phyloP scores from a whole-genome alignment of 257 asterid species.

The Plantago major region DNA sequence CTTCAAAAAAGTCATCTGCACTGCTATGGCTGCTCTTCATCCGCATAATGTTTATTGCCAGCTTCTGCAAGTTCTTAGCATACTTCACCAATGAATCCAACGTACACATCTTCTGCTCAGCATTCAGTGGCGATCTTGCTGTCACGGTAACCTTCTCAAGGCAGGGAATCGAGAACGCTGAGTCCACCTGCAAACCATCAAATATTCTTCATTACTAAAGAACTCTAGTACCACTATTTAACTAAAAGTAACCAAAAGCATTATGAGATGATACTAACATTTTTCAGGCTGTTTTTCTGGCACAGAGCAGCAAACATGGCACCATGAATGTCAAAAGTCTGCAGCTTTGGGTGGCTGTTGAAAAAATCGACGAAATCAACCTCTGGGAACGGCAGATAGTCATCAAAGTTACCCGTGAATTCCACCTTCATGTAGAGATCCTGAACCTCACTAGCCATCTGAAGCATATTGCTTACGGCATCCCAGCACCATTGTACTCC shows the following conservation, averaged over 20 bases:
- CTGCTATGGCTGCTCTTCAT: conserved; percentile 98
- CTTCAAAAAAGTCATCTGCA: conserved; percentile 94
- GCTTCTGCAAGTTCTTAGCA: conserved; percentile 58
- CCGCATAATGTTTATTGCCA: conserved; percentile 86
- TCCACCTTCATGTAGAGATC: conserved; percentile 94
- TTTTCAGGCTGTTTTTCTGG: conserved; percentile 89
- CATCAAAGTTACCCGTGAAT: conserved; percentile 73
- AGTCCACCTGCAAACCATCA: conserved; percentile 53
- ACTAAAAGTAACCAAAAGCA: neutral
- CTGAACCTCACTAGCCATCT: conserved; percentile 81
- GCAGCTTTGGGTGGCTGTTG: conserved; percentile 80
- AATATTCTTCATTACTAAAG: neutral
- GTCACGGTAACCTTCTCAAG: conserved; percentile 78
- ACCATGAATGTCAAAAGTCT: conserved; percentile 80
- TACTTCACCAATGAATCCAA: conserved; percentile 65
- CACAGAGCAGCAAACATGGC: conserved; percentile 98
- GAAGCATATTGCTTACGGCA: conserved; percentile 71
- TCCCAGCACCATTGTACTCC: conserved; percentile 97
- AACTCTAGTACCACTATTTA: neutral
- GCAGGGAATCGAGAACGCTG: conserved; percentile 61
- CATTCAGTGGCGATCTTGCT: conserved; percentile 84
- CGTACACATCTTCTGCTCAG: conserved; percentile 90
- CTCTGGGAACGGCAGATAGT: conserved; percentile 81
- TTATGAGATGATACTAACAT: conserved; percentile 47
- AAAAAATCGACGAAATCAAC: conserved; percentile 89